Evolutionary conservation across 2,329 filamentous ascomycete genomes (phyloP).

Genomic region (Pseudogymnoascus sp.): DNA sequence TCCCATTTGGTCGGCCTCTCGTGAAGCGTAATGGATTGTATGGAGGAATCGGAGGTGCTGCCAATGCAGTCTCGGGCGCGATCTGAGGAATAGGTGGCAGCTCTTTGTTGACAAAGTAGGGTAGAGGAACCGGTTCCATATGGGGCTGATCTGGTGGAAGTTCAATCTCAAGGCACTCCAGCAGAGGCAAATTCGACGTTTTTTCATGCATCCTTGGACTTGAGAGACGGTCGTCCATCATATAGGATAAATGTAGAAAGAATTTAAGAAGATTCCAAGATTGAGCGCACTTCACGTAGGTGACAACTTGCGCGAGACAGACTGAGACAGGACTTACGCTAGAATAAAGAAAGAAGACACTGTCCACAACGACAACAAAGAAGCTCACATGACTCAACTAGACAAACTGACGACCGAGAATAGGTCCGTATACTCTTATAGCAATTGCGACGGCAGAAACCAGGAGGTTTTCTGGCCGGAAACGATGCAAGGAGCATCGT

Average conservation of each 20-base stretch:
- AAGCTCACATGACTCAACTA: neutral
- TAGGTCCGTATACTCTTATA: neutral
- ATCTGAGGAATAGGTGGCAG: neutral
- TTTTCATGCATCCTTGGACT: neutral
- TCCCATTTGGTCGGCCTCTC: neutral
- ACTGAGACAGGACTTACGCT: neutral
- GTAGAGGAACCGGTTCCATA: neutral
- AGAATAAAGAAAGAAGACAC: neutral
- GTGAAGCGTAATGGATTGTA: constrained; percentile 1
- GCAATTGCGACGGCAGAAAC: neutral
- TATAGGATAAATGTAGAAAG: neutral
- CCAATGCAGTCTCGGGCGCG: neutral
- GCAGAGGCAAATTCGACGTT: neutral
- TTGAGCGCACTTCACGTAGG: neutral
- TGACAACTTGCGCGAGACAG: constrained; percentile 1
- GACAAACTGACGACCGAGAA: neutral
- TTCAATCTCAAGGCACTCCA: neutral
- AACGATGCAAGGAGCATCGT: neutral
- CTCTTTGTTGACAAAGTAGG: constrained; percentile 3
- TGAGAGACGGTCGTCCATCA: neutral
- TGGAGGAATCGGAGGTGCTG: neutral
- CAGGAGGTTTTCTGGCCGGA: neutral
- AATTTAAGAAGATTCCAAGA: neutral
- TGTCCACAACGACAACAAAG: neutral
- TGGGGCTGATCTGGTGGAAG: constrained; percentile 1